phyloP scores from a whole-genome alignment of 2,329 filamentous ascomycete species.

The Colletotrichum navitas region DNA sequence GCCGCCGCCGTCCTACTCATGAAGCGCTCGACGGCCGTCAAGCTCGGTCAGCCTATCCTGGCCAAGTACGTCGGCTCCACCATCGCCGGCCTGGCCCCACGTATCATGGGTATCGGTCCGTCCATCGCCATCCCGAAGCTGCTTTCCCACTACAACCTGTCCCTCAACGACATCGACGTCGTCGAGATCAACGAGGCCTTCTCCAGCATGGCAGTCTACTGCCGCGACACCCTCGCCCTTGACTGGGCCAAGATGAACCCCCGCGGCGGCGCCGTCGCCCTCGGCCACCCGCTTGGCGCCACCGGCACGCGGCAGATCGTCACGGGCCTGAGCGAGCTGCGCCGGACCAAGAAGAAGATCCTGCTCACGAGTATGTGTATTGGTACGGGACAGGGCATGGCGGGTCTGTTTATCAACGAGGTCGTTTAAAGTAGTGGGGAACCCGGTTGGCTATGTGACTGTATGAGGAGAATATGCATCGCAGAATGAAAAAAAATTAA shows the following conservation, averaged over 20 bases:
- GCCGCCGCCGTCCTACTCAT: conserved; percentile 91
- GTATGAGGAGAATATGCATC: background rate
- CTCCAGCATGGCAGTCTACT: conserved; percentile 97
- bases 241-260: conserved; percentile 84
- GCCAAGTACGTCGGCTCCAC: conserved; percentile 96
- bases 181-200: conserved; percentile 98
- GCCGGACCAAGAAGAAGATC: conserved; percentile 89
- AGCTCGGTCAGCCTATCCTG: conserved; percentile 89
- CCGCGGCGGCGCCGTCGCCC: conserved; percentile 83
- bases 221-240: conserved; percentile 77
- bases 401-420: conserved; percentile 75
- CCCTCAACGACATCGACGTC: conserved; percentile 86
- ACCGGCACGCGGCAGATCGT: conserved; percentile 87
- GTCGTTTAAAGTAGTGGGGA: conserved; percentile 23
- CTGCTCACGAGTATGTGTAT: conserved; percentile 93
- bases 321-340: conserved; percentile 87
- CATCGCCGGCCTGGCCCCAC: conserved; percentile 87
- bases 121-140: conserved; percentile 84
- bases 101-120: conserved; percentile 96
- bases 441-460: background rate
- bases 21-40: conserved; percentile 90
- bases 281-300: conserved; percentile 85
- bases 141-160: conserved; percentile 81
- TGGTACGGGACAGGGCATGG: conserved; percentile 78
- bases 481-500: background rate